Conservation (phyloP, 805 yeast species). For the Debaryomyces prosopidis region DNA sequence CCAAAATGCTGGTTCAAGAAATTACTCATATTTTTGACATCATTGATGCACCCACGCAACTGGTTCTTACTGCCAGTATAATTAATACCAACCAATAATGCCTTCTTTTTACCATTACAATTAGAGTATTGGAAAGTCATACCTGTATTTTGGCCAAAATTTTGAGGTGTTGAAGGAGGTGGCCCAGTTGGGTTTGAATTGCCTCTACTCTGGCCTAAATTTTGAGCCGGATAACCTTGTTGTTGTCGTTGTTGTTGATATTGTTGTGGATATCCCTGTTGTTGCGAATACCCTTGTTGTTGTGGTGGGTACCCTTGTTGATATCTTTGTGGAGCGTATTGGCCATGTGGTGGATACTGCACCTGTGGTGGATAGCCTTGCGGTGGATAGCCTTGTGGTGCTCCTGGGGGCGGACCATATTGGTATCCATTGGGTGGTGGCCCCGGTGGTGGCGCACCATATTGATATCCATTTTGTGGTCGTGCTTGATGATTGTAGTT, state of each 20-base stretch:
- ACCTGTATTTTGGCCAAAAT: slow-evolving; percentile 34
- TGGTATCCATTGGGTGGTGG: slow-evolving; percentile 13
- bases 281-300: slow-evolving; percentile 2
- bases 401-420: too few relatives aligned
- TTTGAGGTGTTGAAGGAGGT: slow-evolving; percentile 36
- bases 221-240: slow-evolving; percentile 9
- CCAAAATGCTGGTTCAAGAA: slow-evolving; percentile 32
- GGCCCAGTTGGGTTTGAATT: slow-evolving; percentile 8
- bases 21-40: slow-evolving; percentile 37
- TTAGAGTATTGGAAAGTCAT: slow-evolving; percentile 41
- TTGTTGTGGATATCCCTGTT: background rate
- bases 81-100: slow-evolving; percentile 37
- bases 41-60: slow-evolving; percentile 39
- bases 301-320: slow-evolving; percentile 17
- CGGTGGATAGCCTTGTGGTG: slow-evolving; percentile 15
- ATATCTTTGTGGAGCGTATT: slow-evolving; percentile 16
- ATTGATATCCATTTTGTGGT: slow-evolving; percentile 14
- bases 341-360: slow-evolving; percentile 16
- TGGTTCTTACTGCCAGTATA: slow-evolving; percentile 31
- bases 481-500: slow-evolving; percentile 14
- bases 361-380: slow-evolving; percentile 14
- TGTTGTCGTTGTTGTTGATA: too few relatives aligned
- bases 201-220: slow-evolving; percentile 4
- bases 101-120: slow-evolving; percentile 38
- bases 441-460: slow-evolving; percentile 16